Evolutionary conservation across 306 rosid genomes (phyloP), one percentile per base, ranked within the genome.

Genomic region (Quercus suber): DNA sequence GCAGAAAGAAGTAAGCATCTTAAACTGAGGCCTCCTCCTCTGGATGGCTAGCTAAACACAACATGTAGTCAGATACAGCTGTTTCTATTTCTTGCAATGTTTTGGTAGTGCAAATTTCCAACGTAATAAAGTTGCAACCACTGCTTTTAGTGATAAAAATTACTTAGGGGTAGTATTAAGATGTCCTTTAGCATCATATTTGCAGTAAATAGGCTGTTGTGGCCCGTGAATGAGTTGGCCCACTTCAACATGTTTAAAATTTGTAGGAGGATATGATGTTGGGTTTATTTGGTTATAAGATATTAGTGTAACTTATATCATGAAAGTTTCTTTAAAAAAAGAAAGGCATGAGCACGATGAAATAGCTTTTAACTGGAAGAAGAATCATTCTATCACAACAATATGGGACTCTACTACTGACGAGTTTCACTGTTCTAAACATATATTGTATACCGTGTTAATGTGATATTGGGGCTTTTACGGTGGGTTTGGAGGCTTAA

Each of bases 1-100:
- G 77, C 88, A 80, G 79, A 96, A 91, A 88, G 98, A 91, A 92
- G 99, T 93, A 85, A 78, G 87, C 72, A 41, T 80, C 56, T 73
- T 74, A 30, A 31, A 37, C 20, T 55, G 76, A n/a, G 55, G 43
- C 21, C 25, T 33, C 52, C 25, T 33, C 52, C 19, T 73, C 58
- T 73, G 25, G 20, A 5, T 17, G 63, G 56, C 21, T 73, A 55
- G 60, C 8, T 73, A 52, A 53, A 55, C 61, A 25, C 13, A 53
- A 52, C 28, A 27, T 73, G 21, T 49, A 71, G n/a, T 49, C 5
- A 0, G 45, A 49, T 43, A 19, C 6, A 67, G 52, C 72, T 35
- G 52, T 33, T 67, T 67, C 20, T 35, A 23, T 33, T 67, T 35
- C 20, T 67, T 35, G 25, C 17, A 8, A 67, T 67, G 23, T 35